phyloP scores from a whole-genome alignment of 2,329 filamentous ascomycete genomes.

The Coniella vitis region DNA sequence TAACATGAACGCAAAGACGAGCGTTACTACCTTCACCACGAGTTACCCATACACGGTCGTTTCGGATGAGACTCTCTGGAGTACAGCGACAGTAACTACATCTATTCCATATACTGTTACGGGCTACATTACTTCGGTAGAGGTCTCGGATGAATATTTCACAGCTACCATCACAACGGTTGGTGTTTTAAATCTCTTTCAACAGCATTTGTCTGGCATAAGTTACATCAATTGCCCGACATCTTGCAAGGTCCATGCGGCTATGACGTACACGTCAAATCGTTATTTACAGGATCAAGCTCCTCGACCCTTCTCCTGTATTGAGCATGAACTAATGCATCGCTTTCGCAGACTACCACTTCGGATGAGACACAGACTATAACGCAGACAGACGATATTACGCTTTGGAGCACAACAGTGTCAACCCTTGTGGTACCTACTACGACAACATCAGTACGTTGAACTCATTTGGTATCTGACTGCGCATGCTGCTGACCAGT shows the following conservation, averaged over 20 bases:
- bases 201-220: no score
- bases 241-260: no score
- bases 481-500: constrained; percentile 1
- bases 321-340: no score
- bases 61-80: neutral
- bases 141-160: neutral
- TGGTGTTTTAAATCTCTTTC: no score
- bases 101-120: neutral
- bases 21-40: neutral
- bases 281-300: no score
- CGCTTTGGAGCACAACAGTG: no score
- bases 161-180: neutral
- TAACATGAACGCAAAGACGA: neutral
- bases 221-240: no score
- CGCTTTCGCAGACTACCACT: neutral
- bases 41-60: constrained; percentile 5
- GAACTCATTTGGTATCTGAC: constrained; percentile 12
- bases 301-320: no score
- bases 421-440: no score
- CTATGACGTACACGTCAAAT: no score
- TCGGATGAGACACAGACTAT: constrained; percentile 6
- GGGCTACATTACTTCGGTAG: neutral
- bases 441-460: constrained; percentile 4
- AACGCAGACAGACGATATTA: constrained; percentile 8
- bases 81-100: neutral